A percentile compares a stretch with the other conserved stretches of the same genome.
These are phyloP conservation scores for Leptosphaerulina australis DNA, from an alignment of 2,329 filamentous ascomycete species.

Conservation along the genomic window DNA sequence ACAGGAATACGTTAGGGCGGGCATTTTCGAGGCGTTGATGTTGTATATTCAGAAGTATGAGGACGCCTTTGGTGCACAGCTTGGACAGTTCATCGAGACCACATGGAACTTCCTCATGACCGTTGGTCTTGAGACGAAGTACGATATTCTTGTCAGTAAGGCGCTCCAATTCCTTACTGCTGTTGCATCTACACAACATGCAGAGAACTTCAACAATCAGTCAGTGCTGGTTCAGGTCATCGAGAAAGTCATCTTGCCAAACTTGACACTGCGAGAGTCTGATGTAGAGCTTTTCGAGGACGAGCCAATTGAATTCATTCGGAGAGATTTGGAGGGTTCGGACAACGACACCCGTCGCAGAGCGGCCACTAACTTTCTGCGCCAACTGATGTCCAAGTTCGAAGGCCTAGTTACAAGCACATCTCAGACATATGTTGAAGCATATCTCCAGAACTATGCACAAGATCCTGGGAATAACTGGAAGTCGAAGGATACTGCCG, in stretches of 20 bases:
- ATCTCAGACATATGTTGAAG: slow-evolving; percentile 84
- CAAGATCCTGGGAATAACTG: slow-evolving; percentile 73
- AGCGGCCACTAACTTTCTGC: slow-evolving; percentile 92
- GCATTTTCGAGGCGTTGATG: slow-evolving; percentile 88
- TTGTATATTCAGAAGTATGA: slow-evolving; percentile 95
- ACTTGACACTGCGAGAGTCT: slow-evolving; percentile 87
- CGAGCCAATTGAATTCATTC: slow-evolving; percentile 97
- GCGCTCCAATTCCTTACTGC: slow-evolving; percentile 93
- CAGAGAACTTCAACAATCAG: slow-evolving; percentile 82
- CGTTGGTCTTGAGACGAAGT: slow-evolving; percentile 86
- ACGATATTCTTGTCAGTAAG: slow-evolving; percentile 92
- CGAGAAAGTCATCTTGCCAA: slow-evolving; percentile 94
- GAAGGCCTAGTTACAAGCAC: slow-evolving; percentile 82
- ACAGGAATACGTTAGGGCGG: slow-evolving; percentile 85
- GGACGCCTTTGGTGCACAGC: slow-evolving; percentile 83
- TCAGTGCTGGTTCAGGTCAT: slow-evolving; percentile 83
- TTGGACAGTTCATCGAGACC: slow-evolving; percentile 83
- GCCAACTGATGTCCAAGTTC: slow-evolving; percentile 87
- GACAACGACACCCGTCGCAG: slow-evolving; percentile 92
- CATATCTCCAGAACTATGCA: slow-evolving; percentile 77
- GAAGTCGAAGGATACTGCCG: slow-evolving; percentile 98
- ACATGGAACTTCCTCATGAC: slow-evolving; percentile 91
- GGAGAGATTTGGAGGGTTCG: slow-evolving; percentile 91
- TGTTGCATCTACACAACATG: slow-evolving; percentile 78
- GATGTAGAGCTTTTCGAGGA: slow-evolving; percentile 97